Conservation (phyloP, 257 asterid genomes). For the Misopates orontium region DNA sequence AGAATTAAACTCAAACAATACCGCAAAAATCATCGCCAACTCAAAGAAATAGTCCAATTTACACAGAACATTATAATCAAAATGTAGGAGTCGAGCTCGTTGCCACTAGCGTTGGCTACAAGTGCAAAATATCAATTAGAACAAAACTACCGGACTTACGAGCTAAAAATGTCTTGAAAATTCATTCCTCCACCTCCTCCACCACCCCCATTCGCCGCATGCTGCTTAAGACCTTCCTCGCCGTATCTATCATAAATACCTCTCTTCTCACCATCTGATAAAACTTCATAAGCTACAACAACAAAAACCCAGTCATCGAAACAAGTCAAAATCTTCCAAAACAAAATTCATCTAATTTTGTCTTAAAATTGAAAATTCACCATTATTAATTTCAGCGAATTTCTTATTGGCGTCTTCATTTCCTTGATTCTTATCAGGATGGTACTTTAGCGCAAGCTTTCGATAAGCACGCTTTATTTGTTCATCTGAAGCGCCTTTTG, state of each 20-base stretch:
- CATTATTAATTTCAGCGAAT: constrained; percentile 92
- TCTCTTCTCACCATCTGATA: constrained; percentile 68
- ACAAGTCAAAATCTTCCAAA: constrained; percentile 19
- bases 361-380: constrained; percentile 36
- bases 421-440: constrained; percentile 89
- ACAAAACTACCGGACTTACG: constrained; percentile 37
- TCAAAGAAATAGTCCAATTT: too few species aligned
- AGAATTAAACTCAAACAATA: too few species aligned
- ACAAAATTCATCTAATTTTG: too few species aligned
- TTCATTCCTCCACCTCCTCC: constrained; percentile 68
- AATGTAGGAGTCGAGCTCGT: too few species aligned
- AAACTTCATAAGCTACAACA: constrained; percentile 82
- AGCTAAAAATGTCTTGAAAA: constrained; percentile 62
- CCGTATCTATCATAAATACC: constrained; percentile 60
- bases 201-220: constrained; percentile 58
- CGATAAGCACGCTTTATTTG: constrained; percentile 91
- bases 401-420: constrained; percentile 90
- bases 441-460: constrained; percentile 92
- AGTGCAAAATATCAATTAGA: not conserved
- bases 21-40: too few species aligned
- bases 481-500: constrained; percentile 81
- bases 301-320: constrained; percentile 17
- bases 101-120: too few species aligned
- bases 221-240: constrained; percentile 70
- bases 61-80: too few species aligned